Conservation (phyloP, 2,329 filamentous ascomycete species). For the Epichloe glyceriae region DNA sequence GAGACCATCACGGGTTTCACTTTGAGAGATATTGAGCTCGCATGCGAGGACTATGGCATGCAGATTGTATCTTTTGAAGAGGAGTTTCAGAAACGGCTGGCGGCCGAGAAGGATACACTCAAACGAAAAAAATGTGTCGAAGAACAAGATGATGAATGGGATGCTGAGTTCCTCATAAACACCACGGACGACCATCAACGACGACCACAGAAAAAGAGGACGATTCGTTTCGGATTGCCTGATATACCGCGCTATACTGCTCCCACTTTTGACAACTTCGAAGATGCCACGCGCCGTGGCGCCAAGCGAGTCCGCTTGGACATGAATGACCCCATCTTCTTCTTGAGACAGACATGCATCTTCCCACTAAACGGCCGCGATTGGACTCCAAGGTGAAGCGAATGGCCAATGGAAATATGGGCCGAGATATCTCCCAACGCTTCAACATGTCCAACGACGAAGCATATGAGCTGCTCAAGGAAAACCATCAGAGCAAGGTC, state of each 20-base stretch:
- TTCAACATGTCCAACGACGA: slow-evolving; percentile 97
- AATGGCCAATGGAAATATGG: slow-evolving; percentile 55
- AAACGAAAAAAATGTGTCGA: slow-evolving; percentile 20
- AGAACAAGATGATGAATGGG: slow-evolving; percentile 47
- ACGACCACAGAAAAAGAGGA: slow-evolving; percentile 56
- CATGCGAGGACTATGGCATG: slow-evolving; percentile 76
- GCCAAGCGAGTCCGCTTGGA: slow-evolving; percentile 74
- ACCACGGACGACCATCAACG: slow-evolving; percentile 30
- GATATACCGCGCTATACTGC: slow-evolving; percentile 46
- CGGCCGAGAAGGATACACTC: slow-evolving; percentile 19
- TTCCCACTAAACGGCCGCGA: slow-evolving; percentile 46
- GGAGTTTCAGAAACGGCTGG: slow-evolving; percentile 20
- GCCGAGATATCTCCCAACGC: slow-evolving; percentile 61
- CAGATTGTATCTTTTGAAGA: slow-evolving; percentile 38
- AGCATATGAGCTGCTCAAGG: slow-evolving; percentile 88
- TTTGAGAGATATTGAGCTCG: slow-evolving; percentile 68
- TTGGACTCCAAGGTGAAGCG: slow-evolving; percentile 47
- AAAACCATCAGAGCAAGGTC: slow-evolving; percentile 94
- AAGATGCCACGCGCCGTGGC: slow-evolving; percentile 56
- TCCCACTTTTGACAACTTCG: slow-evolving; percentile 70
- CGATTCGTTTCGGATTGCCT: slow-evolving; percentile 44
- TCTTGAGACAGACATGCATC: slow-evolving; percentile 61
- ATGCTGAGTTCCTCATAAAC: slow-evolving; percentile 44
- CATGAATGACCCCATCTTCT: slow-evolving; percentile 81
- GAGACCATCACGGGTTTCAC: slow-evolving; percentile 63